phyloP scores from a whole-genome alignment of 2,329 filamentous ascomycete genomes.

The Chrysosporium queenslandicum region DNA sequence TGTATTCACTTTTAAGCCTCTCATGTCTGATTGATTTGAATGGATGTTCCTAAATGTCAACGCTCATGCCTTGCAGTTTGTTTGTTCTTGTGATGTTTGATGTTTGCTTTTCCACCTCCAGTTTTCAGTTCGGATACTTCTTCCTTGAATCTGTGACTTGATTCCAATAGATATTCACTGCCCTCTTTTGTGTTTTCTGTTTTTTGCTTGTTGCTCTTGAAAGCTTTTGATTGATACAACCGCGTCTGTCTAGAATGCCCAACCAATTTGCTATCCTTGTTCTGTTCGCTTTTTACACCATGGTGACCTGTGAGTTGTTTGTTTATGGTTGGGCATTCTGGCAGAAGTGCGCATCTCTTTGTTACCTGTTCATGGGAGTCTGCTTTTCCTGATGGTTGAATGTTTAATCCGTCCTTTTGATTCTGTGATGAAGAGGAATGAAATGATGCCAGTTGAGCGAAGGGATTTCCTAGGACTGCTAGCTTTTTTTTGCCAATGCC shows the following conservation, averaged over 20 bases:
- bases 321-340: conserved; percentile 27
- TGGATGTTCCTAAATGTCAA: background rate
- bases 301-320: conserved; percentile 15
- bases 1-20: background rate
- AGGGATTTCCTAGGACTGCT: too few species aligned
- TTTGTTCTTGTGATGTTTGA: too few species aligned
- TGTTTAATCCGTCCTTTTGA: background rate
- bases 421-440: background rate
- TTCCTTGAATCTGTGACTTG: background rate
- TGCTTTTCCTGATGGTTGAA: too few species aligned
- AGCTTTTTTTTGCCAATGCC: too few species aligned
- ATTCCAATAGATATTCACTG: background rate
- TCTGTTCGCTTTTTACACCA: conserved; percentile 15
- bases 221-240: conserved; percentile 36
- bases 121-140: background rate
- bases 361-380: too few species aligned
- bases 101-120: background rate
- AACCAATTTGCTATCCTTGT: conserved; percentile 22
- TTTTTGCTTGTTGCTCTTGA: background rate
- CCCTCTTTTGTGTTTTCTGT: background rate
- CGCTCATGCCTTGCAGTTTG: too few species aligned
- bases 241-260: conserved; percentile 36
- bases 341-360: conserved; percentile 39
- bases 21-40: background rate
- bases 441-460: too few species aligned